These are phyloP conservation scores for Podospora sp. DNA, from an alignment of 495 filamentous ascomycete species.

Conservation along the genomic window DNA sequence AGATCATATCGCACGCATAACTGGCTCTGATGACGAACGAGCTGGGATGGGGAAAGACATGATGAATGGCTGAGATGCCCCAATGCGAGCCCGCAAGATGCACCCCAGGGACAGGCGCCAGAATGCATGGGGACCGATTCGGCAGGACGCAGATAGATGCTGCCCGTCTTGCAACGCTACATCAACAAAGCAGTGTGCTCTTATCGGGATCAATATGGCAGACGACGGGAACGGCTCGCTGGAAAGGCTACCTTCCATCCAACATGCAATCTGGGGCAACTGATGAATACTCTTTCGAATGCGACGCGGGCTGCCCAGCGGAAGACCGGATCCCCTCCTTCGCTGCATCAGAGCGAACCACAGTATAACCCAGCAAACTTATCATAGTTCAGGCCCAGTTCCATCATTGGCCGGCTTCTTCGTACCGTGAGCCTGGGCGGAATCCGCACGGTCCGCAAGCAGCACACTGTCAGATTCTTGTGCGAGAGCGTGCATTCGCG, in stretches of 20 bases:
- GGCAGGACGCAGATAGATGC: not conserved
- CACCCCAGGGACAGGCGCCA: not conserved
- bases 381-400: not conserved
- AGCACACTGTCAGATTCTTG: too few species aligned
- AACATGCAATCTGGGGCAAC: slow-evolving; percentile 19
- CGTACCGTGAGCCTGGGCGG: too few species aligned
- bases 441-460: too few species aligned
- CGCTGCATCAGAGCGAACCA: not conserved
- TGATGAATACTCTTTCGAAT: slow-evolving; percentile 4
- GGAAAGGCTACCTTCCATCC: slow-evolving; percentile 31
- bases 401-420: too few species aligned
- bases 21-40: not conserved
- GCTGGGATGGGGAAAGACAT: not conserved
- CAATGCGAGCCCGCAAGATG: not conserved
- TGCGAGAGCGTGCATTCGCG: too few species aligned
- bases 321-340: not conserved
- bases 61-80: not conserved
- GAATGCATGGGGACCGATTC: not conserved
- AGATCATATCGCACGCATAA: not conserved
- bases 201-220: slow-evolving; percentile 21
- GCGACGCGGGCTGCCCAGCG: not conserved
- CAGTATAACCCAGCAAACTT: not conserved
- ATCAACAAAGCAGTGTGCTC: not conserved
- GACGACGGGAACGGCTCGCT: slow-evolving; percentile 17
- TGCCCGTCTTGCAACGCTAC: not conserved